Conservation (phyloP, 2,329 filamentous ascomycete genomes). For the Neoascochyta sp. region DNA sequence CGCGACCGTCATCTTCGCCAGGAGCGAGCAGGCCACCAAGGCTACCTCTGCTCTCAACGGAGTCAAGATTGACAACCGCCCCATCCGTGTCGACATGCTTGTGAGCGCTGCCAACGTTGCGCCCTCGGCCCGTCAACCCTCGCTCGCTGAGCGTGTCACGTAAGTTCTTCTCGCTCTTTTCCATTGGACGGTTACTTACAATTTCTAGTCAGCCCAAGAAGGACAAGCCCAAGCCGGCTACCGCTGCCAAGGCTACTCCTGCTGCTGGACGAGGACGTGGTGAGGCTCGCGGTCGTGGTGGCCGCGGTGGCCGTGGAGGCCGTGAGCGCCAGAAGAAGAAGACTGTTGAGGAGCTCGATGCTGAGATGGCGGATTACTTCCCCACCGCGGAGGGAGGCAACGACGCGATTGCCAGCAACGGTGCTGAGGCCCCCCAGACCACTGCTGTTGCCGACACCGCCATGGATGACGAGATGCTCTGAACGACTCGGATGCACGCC, state of each 20-base stretch:
- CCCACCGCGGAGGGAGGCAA: constrained; percentile 47
- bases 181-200: constrained; percentile 5
- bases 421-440: constrained; percentile 43
- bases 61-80: constrained; percentile 80
- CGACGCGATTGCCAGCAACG: constrained; percentile 46
- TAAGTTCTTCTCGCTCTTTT: constrained; percentile 44
- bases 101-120: constrained; percentile 72
- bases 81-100: constrained; percentile 95
- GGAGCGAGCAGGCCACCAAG: constrained; percentile 75
- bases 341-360: constrained; percentile 92
- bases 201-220: constrained; percentile 59
- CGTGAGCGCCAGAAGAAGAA: constrained; percentile 71
- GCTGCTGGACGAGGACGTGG: constrained; percentile 44
- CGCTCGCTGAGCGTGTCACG: constrained; percentile 78
- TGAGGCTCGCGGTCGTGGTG: constrained; percentile 42
- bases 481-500: constrained; percentile 4
- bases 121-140: constrained; percentile 63
- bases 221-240: constrained; percentile 65
- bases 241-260: constrained; percentile 64
- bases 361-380: constrained; percentile 97
- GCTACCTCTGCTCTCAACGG: constrained; percentile 83
- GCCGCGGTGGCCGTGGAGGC: constrained; percentile 42
- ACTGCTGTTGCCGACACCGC: constrained; percentile 37
- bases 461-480: constrained; percentile 43
- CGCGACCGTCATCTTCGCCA: constrained; percentile 82